phyloP scores from a whole-genome alignment of 768 basidiomycete species.

The Suillus cothurnatus region DNA sequence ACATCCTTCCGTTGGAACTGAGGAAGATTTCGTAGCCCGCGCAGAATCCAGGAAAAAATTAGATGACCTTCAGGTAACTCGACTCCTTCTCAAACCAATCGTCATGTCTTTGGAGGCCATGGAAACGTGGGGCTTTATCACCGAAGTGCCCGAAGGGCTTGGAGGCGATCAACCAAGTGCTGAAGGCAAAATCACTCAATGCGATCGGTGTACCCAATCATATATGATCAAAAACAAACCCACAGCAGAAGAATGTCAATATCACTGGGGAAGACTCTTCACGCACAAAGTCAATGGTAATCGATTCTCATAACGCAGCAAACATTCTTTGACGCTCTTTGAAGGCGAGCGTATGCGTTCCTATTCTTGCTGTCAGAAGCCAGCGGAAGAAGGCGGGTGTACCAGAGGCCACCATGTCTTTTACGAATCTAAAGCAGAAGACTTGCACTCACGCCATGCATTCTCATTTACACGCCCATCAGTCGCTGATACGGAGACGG shows the following conservation, averaged over 20 bases:
- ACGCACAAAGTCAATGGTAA: conserved; percentile 66
- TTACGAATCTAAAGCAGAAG: conserved; percentile 66
- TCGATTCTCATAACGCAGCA: background rate
- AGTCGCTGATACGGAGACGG: background rate
- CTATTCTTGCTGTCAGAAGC: conserved; percentile 79
- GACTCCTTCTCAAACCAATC: conserved; percentile 54
- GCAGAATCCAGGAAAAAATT: conserved; percentile 56
- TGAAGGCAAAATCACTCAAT: conserved; percentile 63
- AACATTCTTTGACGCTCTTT: conserved; percentile 5
- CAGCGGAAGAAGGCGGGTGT: conserved; percentile 66
- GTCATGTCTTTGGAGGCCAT: conserved; percentile 61
- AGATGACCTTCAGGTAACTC: conserved; percentile 54
- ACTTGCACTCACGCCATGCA: conserved; percentile 72
- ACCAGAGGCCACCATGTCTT: conserved; percentile 88
- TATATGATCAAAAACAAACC: conserved; percentile 68
- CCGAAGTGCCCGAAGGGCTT: conserved; percentile 62
- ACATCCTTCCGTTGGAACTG: conserved; percentile 80
- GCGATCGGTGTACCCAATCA: conserved; percentile 76
- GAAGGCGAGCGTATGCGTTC: conserved; percentile 69
- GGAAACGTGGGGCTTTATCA: conserved; percentile 68
- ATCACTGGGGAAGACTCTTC: conserved; percentile 81
- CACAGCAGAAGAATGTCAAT: conserved; percentile 64
- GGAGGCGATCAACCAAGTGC: conserved; percentile 68
- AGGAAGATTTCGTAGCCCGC: conserved; percentile 59
- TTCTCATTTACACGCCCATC: conserved; percentile 56